Conservation (phyloP, 148 eudicot species). For the Spergularia marina region DNA sequence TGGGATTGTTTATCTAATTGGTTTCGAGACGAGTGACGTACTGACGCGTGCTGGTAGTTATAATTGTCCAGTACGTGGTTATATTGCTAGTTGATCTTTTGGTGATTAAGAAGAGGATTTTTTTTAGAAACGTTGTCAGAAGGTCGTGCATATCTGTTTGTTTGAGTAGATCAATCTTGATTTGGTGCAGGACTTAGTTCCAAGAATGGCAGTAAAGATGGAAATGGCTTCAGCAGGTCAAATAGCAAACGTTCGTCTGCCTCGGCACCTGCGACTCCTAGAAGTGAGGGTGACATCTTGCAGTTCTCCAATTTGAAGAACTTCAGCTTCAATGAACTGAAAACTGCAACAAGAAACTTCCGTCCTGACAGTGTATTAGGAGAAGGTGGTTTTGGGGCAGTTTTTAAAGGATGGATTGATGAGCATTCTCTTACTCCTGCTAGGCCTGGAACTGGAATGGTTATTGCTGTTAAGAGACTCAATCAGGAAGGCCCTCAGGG, state of each 20-base stretch:
- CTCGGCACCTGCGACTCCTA: constrained; percentile 28
- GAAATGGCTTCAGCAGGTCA: constrained; percentile 34
- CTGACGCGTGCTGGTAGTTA: background rate
- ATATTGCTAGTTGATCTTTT: background rate
- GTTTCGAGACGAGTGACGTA: background rate
- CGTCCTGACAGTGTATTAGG: constrained; percentile 36
- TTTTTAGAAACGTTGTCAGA: background rate
- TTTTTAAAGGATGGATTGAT: constrained; percentile 37
- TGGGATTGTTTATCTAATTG: too few species aligned
- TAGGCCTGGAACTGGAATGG: constrained; percentile 34
- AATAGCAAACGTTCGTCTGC: constrained; percentile 39
- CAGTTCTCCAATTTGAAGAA: constrained; percentile 33
- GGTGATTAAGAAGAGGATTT: background rate
- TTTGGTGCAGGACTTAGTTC: constrained; percentile 36
- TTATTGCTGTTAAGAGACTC: constrained; percentile 34
- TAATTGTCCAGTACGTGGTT: too few species aligned
- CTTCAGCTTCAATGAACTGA: constrained; percentile 34
- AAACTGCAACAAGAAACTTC: constrained; percentile 31
- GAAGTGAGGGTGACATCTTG: constrained; percentile 34
- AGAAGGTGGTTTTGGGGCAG: constrained; percentile 40
- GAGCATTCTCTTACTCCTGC: constrained; percentile 29
- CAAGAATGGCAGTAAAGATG: constrained; percentile 37
- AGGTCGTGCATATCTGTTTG: background rate
- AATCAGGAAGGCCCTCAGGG: constrained; percentile 37
- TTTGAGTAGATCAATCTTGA: background rate